phyloP scores from a whole-genome alignment of 129 eudicot species.

The Tanacetum coccineum region DNA sequence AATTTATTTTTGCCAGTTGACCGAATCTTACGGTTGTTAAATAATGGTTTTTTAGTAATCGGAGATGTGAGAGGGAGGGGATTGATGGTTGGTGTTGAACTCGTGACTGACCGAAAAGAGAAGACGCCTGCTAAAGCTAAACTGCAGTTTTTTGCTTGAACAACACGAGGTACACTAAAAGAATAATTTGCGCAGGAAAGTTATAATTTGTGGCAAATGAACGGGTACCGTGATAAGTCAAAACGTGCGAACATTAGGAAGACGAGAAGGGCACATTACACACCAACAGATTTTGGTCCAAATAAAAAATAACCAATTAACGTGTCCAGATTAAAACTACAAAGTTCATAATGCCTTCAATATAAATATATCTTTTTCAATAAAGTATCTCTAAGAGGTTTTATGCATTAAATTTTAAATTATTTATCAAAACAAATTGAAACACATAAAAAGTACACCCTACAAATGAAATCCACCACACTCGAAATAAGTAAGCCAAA shows the following conservation, averaged over 20 bases:
- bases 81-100: conserved; percentile 94
- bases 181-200: not conserved
- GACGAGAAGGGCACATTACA: too few species aligned
- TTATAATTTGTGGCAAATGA: too few species aligned
- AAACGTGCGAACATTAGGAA: not conserved
- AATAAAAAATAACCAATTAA: not conserved
- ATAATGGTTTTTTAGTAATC: conserved; percentile 42
- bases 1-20: not conserved
- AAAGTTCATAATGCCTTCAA: not conserved
- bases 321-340: not conserved
- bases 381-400: too few species aligned
- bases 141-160: conserved; percentile 80
- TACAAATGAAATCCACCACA: too few species aligned
- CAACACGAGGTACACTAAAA: conserved; percentile 56
- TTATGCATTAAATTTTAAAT: too few species aligned
- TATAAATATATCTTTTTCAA: not conserved
- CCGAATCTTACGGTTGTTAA: conserved; percentile 4
- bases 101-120: conserved; percentile 77
- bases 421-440: too few species aligned
- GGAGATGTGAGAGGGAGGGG: conserved; percentile 99
- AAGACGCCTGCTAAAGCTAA: conserved; percentile 97
- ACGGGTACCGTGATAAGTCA: not conserved
- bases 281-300: not conserved
- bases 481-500: too few species aligned
- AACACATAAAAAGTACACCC: too few species aligned